These are phyloP conservation scores for Gautieria morchelliformis DNA, from an alignment of 768 basidiomycete genomes.

Conservation along the genomic window DNA sequence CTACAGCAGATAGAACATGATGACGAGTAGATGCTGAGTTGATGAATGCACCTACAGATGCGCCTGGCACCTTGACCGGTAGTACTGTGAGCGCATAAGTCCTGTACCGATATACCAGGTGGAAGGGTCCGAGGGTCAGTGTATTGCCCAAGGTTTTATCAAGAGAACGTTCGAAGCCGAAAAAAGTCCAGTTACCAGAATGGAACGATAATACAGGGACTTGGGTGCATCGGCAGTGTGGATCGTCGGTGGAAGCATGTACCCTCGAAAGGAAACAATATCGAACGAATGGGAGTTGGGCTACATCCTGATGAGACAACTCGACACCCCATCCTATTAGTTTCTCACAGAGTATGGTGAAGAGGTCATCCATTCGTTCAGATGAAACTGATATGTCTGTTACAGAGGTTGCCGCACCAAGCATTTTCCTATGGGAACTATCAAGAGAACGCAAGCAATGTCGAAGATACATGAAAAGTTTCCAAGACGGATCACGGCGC, in stretches of 20 bases:
- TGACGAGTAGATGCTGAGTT: slow-evolving; percentile 13
- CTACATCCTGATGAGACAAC: not conserved
- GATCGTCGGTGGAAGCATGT: not conserved
- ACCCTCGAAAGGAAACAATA: not conserved
- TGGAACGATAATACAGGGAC: not conserved
- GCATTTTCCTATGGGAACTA: slow-evolving; percentile 19
- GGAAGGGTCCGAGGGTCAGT: slow-evolving; percentile 1
- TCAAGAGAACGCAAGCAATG: slow-evolving; percentile 43
- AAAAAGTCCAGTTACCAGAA: not conserved
- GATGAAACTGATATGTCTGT: not conserved
- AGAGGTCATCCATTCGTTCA: not conserved
- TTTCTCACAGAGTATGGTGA: not conserved
- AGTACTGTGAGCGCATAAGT: not conserved
- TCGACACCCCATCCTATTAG: slow-evolving; percentile 1
- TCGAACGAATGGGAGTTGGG: not conserved
- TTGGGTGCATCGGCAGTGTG: not conserved
- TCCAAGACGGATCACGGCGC: slow-evolving; percentile 63
- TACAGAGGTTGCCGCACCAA: slow-evolving; percentile 22
- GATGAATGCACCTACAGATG: not conserved
- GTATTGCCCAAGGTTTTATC: not conserved
- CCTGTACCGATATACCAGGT: not conserved
- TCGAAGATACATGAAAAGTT: slow-evolving; percentile 71
- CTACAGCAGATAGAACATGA: slow-evolving; percentile 24
- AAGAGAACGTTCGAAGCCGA: not conserved
- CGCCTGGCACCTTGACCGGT: not conserved